A percentile compares a stretch with the other conserved stretches of the same genome.
Conservation (phyloP, 768 basidiomycete species). For the Tulasnella sp. region DNA sequence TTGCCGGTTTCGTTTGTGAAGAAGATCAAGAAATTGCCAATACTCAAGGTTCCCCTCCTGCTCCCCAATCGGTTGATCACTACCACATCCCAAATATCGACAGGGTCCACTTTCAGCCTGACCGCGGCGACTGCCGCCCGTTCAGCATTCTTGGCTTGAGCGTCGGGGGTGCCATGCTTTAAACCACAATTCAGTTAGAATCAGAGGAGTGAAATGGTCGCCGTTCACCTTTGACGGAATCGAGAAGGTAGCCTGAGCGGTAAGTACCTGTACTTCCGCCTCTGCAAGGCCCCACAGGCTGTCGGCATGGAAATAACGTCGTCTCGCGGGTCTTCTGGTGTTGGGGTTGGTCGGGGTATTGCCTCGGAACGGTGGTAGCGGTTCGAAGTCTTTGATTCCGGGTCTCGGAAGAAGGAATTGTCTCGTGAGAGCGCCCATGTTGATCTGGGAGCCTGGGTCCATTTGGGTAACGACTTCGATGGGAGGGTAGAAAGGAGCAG, state of each 20-base stretch:
- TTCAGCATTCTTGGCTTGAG: constrained; percentile 28
- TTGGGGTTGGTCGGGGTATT: constrained; percentile 6
- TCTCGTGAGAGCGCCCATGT: neutral
- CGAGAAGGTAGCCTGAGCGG: constrained; percentile 33
- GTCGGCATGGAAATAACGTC: too few relatives aligned
- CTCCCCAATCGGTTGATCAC: constrained; percentile 94
- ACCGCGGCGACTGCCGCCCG: constrained; percentile 32
- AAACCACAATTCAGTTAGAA: constrained; percentile 33
- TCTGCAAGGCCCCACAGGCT: too few relatives aligned
- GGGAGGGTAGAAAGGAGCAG: constrained; percentile 2
- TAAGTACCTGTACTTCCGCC: too few relatives aligned
- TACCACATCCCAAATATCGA: constrained; percentile 85
- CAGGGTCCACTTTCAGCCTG: constrained; percentile 59
- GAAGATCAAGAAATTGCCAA: constrained; percentile 92
- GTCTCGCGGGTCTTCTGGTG: neutral
- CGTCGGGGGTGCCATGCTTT: neutral
- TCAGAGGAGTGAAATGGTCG: neutral
- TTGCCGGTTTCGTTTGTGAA: constrained; percentile 98
- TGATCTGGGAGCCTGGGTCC: neutral
- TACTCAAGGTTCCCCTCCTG: constrained; percentile 95
- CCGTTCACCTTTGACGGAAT: neutral
- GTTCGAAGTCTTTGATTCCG: neutral
- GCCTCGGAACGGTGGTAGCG: neutral
- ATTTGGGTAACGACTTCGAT: neutral
- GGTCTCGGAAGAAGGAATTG: neutral